Base-by-base conservation (phyloP, 2,329 filamentous ascomycete genomes). In the Grosmannia penicillata region DNA sequence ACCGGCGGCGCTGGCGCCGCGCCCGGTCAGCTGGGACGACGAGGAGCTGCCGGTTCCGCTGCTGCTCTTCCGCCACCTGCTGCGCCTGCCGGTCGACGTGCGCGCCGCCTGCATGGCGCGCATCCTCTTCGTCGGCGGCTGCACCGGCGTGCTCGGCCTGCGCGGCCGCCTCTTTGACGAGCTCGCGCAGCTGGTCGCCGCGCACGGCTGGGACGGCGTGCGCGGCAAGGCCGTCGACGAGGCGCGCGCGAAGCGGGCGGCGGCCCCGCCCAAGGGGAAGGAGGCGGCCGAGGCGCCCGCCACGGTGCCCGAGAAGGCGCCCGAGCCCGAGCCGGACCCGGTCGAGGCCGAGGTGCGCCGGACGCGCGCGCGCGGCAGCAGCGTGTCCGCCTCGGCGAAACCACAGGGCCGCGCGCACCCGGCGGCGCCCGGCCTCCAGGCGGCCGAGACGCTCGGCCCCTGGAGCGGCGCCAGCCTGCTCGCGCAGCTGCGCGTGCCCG, bases 21-120 rank as follows among this genome's bases (percentile, higher is more conserved):
- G 52, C 51, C 49, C 62, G 51, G 54, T 57, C 15, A 74, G 76
- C 28, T 76, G 86, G 44, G 91, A 98, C 51, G 87, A 96, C 49
- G 70, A 98, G 48, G 89, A 96, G 46, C 68, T 82, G 15, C 78
- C 89, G 0, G 51, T 96, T 1, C 83, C 82, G 37, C 54, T 77
- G 11, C 68, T 96, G 8, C 65, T 93, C 3, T 93, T 93, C 57
- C 71, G 73, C 38, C 71, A 77, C 27, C 68, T 98, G 2, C 65
- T 93, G 1, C 68, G 74, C 8, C 65, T 95, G 1, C 82, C 86
- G 0, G 61, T 89, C 4, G 91, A 98, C 56, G 76, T 87, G 4
- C 76, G 91, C 19, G 78, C 82, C 1, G 60, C 79, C 5, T 95
- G 89, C 56, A 91, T 95, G 76, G 78, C 86, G 1, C 81, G 89